Evolutionary conservation across 306 rosid species (phyloP).

Genomic region (Luffa acutangula): DNA sequence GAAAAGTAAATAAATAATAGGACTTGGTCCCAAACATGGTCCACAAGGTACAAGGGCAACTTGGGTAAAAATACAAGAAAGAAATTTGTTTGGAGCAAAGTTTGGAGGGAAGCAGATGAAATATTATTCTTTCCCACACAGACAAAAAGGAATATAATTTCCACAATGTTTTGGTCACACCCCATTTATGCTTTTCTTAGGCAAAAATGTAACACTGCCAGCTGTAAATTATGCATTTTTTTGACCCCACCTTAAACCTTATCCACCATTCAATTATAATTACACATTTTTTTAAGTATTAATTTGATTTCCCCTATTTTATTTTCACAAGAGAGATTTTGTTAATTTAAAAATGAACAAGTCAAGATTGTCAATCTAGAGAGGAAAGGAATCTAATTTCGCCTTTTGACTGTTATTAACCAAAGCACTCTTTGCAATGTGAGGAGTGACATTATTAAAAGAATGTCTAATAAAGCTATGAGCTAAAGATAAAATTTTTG

Average conservation of each 20-base stretch:
- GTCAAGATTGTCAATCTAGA: neutral
- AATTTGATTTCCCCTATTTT: neutral
- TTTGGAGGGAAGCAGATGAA: constrained; percentile 1
- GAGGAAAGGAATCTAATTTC: neutral
- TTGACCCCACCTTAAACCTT: neutral
- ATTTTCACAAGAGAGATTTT: too few species aligned
- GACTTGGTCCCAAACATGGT: neutral
- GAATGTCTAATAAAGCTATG: too few species aligned
- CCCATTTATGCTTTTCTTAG: neutral
- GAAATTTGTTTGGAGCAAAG: neutral
- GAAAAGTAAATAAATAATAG: neutral
- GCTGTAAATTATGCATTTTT: neutral
- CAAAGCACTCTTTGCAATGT: too few species aligned
- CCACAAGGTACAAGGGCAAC: neutral
- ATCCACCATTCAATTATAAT: neutral
- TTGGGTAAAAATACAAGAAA: neutral
- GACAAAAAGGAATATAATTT: neutral
- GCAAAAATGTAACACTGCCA: neutral
- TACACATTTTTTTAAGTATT: neutral
- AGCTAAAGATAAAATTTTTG: neutral
- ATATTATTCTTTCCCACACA: neutral
- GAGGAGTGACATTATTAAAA: too few species aligned
- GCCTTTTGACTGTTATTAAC: too few species aligned
- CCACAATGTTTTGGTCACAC: neutral
- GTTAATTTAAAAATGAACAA: too few species aligned